Percentiles rank a stretch among this genome's conserved stretches.
These are phyloP conservation scores for Fusarium agapanthi DNA, from an alignment of 2,329 filamentous ascomycete species.

Conservation along the genomic window DNA sequence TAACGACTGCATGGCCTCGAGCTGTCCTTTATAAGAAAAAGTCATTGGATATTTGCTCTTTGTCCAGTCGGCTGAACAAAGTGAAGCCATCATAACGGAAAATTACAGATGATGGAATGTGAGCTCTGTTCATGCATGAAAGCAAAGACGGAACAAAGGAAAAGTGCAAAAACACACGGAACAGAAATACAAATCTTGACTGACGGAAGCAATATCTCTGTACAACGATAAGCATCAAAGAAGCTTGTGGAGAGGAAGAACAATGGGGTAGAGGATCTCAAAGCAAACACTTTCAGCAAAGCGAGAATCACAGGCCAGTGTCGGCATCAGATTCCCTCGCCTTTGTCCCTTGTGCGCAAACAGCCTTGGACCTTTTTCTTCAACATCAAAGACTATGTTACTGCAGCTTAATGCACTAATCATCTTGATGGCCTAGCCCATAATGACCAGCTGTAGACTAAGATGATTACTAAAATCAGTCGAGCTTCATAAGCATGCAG, in stretches of 20 bases:
- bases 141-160: neutral
- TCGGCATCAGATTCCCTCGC: rapidly evolving
- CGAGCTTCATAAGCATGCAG: rapidly evolving
- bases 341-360: neutral
- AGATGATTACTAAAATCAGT: neutral
- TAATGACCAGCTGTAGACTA: rapidly evolving
- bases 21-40: neutral
- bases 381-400: rapidly evolving
- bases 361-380: rapidly evolving
- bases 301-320: neutral
- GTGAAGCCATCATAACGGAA: too few relatives aligned
- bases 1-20: rapidly evolving
- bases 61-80: neutral
- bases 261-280: rapidly evolving
- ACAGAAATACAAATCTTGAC: rapidly evolving
- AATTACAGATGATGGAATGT: too few relatives aligned
- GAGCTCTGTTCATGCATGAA: neutral
- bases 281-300: rapidly evolving
- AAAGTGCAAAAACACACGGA: neutral
- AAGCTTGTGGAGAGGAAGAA: rapidly evolving
- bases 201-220: rapidly evolving
- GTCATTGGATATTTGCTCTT: neutral
- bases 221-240: rapidly evolving
- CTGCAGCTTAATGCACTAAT: too few relatives aligned
- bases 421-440: rapidly evolving